Conservation (phyloP, 2,329 filamentous ascomycete species). For the Colletotrichum higginsianum region DNA sequence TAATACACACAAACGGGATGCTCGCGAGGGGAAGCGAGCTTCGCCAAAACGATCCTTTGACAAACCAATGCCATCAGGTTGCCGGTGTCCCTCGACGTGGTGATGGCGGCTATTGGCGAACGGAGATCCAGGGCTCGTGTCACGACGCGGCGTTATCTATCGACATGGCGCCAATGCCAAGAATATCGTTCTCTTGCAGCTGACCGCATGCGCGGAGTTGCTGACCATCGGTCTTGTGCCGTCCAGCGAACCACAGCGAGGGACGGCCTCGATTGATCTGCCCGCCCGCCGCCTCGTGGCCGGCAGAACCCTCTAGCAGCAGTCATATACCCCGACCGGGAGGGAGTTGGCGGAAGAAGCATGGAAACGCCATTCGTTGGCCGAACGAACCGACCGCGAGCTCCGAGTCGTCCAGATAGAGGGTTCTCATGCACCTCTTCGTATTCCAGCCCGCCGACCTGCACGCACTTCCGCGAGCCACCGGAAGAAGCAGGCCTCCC, state of each 20-base stretch:
- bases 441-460: conserved; percentile 10
- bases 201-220: background rate
- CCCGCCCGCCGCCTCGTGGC: background rate
- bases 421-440: conserved; percentile 13
- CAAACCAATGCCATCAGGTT: background rate
- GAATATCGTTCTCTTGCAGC: conserved; percentile 16
- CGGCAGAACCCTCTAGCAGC: background rate
- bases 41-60: conserved; percentile 20
- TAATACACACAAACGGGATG: conserved; percentile 12
- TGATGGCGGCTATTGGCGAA: background rate
- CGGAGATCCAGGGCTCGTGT: background rate
- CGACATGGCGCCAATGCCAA: background rate
- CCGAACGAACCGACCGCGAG: background rate
- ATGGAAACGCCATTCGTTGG: background rate
- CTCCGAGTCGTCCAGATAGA: background rate
- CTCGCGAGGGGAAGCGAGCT: background rate
- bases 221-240: background rate
- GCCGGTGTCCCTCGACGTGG: background rate
- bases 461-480: background rate
- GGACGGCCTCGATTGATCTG: background rate
- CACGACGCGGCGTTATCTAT: background rate
- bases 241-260: background rate
- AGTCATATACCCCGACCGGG: too few species aligned
- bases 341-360: background rate
- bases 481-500: background rate